Percentiles rank a stretch among this genome's conserved stretches.
These are phyloP conservation scores for Senna siamea DNA, from an alignment of 306 rosid genomes.

Conservation along the genomic window DNA sequence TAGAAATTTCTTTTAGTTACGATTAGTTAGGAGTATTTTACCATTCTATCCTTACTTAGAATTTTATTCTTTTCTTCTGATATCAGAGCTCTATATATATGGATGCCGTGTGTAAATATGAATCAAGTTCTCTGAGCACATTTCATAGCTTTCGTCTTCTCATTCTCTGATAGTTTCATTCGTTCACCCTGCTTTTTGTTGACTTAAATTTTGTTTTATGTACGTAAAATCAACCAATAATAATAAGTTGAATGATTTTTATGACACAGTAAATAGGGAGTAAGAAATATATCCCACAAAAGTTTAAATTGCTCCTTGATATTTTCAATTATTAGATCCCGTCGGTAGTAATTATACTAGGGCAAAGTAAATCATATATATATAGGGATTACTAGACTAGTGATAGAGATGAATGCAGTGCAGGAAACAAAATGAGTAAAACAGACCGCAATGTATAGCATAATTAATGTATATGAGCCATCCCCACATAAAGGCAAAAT, in stretches of 20 bases:
- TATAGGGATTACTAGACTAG: background rate
- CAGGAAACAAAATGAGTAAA: background rate
- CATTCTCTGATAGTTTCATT: background rate
- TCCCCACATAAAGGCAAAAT: background rate
- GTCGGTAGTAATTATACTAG: background rate
- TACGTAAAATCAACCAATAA: background rate
- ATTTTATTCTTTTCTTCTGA: too few species aligned
- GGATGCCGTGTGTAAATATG: too few species aligned
- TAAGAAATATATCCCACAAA: background rate
- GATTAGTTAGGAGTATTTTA: too few species aligned
- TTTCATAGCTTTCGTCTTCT: too few species aligned
- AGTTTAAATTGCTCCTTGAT: background rate
- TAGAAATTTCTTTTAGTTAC: too few species aligned
- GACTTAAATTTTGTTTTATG: background rate
- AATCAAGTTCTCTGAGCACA: too few species aligned
- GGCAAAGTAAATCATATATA: background rate
- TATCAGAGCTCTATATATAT: too few species aligned
- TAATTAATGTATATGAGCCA: background rate
- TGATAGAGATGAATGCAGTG: background rate
- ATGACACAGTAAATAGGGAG: background rate
- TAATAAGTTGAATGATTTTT: background rate
- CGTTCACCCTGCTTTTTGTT: too few species aligned
- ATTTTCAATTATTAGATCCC: background rate
- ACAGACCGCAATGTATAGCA: slow-evolving; percentile 7
- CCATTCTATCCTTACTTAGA: too few species aligned